These are phyloP conservation scores for Nemania sp. DNA, from an alignment of 2,329 filamentous ascomycete species.

Conservation along the genomic window DNA sequence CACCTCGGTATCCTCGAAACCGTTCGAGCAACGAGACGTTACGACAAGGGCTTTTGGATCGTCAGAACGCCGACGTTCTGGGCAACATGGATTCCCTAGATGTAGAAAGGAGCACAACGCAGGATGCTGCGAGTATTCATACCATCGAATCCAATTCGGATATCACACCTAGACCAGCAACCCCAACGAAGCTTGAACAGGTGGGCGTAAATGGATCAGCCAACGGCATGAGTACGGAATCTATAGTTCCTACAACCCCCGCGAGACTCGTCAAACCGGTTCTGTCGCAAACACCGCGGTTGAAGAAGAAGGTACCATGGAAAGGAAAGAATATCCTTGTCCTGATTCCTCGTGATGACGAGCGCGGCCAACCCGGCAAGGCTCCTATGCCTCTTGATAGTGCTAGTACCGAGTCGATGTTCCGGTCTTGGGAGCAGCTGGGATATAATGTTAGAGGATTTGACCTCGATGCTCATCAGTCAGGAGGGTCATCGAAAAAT, in stretches of 20 bases:
- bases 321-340: constrained; percentile 81
- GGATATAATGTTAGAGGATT: constrained; percentile 79
- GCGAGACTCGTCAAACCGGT: constrained; percentile 53
- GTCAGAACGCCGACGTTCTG: constrained; percentile 37
- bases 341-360: constrained; percentile 74
- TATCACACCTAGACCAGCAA: constrained; percentile 47
- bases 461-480: constrained; percentile 64
- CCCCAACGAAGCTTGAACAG: constrained; percentile 51
- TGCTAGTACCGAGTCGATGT: constrained; percentile 70
- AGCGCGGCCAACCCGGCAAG: constrained; percentile 69
- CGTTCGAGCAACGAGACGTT: constrained; percentile 70
- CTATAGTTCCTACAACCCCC: constrained; percentile 45
- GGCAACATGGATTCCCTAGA: constrained; percentile 47
- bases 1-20: constrained; percentile 57
- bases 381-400: constrained; percentile 66
- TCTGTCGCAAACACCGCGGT: constrained; percentile 62
- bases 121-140: constrained; percentile 48
- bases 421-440: constrained; percentile 74
- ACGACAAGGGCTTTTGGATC: constrained; percentile 54
- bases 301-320: constrained; percentile 80
- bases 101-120: constrained; percentile 38
- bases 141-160: constrained; percentile 48
- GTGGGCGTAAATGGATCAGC: constrained; percentile 47
- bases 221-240: constrained; percentile 41
- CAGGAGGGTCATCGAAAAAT: constrained; percentile 50